A percentile compares a stretch with the other conserved stretches of the same genome.
phyloP scores from a whole-genome alignment of 2,329 filamentous ascomycete species.

The Xylaria sp. region DNA sequence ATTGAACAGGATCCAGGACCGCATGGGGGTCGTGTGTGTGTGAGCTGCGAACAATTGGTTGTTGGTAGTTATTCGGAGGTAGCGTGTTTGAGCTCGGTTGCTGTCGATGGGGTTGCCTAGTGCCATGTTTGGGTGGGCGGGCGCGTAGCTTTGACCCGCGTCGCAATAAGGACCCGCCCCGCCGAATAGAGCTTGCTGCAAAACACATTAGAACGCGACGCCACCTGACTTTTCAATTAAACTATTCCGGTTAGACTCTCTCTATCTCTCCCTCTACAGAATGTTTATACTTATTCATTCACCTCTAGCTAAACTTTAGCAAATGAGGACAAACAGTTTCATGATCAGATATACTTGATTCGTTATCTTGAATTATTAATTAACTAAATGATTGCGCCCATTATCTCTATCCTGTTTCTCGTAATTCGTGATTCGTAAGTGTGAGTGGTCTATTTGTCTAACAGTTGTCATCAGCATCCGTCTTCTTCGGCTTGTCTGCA shows the following conservation, averaged over 20 bases:
- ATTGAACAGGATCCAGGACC: constrained; percentile 35
- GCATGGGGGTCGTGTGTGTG: constrained; percentile 28
- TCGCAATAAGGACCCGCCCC: constrained; percentile 38
- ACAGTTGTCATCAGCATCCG: constrained; percentile 33
- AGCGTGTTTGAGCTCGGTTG: not conserved
- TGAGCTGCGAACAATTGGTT: constrained; percentile 16
- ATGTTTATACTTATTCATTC: not conserved
- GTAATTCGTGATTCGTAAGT: constrained; percentile 31
- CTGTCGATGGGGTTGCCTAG: not conserved
- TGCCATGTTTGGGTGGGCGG: constrained; percentile 9
- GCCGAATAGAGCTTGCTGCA: constrained; percentile 29
- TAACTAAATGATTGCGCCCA: not conserved
- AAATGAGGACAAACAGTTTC: not conserved
- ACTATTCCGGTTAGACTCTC: constrained; percentile 12
- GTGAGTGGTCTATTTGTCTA: constrained; percentile 4
- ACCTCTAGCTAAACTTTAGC: not conserved
- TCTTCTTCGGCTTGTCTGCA: constrained; percentile 49
- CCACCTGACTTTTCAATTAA: constrained; percentile 42
- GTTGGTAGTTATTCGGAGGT: not conserved
- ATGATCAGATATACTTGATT: not conserved
- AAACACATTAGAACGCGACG: constrained; percentile 34
- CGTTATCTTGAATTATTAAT: constrained; percentile 1
- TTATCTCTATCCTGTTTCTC: constrained; percentile 10
- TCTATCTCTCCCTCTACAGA: not conserved
- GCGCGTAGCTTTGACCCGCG: constrained; percentile 25